Evolutionary conservation across 176 grass and related monocot genomes (phyloP).

Genomic region (Coix lacrymajobi): DNA sequence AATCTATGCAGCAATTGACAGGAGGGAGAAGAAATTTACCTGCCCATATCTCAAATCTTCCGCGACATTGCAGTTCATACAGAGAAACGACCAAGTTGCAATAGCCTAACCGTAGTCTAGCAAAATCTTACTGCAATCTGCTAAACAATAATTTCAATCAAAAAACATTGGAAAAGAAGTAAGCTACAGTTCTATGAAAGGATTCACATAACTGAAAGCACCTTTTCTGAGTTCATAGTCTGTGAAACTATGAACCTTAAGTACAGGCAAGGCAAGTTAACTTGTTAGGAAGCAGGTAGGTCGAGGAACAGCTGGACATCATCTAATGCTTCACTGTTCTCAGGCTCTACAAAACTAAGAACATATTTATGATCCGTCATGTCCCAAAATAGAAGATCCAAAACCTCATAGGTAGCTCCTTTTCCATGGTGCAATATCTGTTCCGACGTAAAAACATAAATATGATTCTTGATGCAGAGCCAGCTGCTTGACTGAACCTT

Average conservation of each 20-base stretch:
- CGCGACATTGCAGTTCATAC: neutral
- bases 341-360: neutral
- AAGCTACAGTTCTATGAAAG: neutral
- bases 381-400: conserved; percentile 60
- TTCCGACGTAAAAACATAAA: conserved; percentile 50
- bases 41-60: neutral
- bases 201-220: neutral
- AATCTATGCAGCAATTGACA: neutral
- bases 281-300: neutral
- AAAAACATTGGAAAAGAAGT: neutral
- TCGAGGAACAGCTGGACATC: conserved; percentile 8
- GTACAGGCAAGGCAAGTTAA: neutral
- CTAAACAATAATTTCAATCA: neutral
- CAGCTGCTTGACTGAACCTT: conserved; percentile 58
- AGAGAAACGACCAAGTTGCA: neutral
- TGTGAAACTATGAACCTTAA: neutral
- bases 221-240: neutral
- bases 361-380: conserved; percentile 29
- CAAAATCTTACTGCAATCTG: neutral
- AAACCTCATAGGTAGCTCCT: conserved; percentile 44
- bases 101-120: neutral
- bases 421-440: conserved; percentile 67
- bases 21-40: neutral
- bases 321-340: conserved; percentile 5
- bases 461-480: conserved; percentile 64